These are phyloP conservation scores for Candida dajiaensis DNA, from an alignment of 805 yeast species.

Conservation along the genomic window DNA sequence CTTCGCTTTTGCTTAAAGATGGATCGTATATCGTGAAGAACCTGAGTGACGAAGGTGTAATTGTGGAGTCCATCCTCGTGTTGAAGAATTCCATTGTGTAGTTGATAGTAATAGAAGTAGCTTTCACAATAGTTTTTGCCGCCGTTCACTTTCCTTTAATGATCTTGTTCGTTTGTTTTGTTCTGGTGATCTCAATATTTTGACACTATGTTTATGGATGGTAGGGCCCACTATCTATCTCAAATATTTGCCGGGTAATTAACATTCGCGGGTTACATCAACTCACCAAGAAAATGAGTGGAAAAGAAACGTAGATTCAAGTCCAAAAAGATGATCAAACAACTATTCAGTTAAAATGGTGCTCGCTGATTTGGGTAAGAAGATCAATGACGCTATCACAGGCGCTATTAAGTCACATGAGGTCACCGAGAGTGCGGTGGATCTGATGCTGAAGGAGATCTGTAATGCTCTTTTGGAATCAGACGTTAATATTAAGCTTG, in stretches of 20 bases:
- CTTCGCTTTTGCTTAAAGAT: slow-evolving; percentile 24
- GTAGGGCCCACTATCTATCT: no score
- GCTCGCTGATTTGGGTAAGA: slow-evolving; percentile 71
- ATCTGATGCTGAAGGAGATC: slow-evolving; percentile 75
- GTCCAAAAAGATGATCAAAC: no score
- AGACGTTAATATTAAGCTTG: slow-evolving; percentile 89
- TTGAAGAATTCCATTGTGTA: slow-evolving; percentile 19
- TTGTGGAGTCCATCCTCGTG: slow-evolving; percentile 9
- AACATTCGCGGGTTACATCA: no score
- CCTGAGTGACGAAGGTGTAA: slow-evolving; percentile 15
- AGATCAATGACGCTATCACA: slow-evolving; percentile 69
- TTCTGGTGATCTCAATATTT: no score
- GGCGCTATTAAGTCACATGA: slow-evolving; percentile 51
- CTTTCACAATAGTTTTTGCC: no score
- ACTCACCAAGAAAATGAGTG: neutral
- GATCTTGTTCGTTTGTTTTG: no score
- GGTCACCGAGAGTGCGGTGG: slow-evolving; percentile 57
- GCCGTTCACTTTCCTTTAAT: no score
- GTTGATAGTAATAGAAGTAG: no score
- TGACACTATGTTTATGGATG: no score
- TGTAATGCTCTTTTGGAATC: slow-evolving; percentile 87
- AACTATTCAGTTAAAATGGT: slow-evolving; percentile 44
- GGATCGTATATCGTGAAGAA: slow-evolving; percentile 37
- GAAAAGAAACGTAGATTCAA: no score
- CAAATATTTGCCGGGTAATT: no score